Evolutionary conservation across 495 filamentous ascomycete genomes (phyloP).

Genomic region (Neurospora tetrasperma): DNA sequence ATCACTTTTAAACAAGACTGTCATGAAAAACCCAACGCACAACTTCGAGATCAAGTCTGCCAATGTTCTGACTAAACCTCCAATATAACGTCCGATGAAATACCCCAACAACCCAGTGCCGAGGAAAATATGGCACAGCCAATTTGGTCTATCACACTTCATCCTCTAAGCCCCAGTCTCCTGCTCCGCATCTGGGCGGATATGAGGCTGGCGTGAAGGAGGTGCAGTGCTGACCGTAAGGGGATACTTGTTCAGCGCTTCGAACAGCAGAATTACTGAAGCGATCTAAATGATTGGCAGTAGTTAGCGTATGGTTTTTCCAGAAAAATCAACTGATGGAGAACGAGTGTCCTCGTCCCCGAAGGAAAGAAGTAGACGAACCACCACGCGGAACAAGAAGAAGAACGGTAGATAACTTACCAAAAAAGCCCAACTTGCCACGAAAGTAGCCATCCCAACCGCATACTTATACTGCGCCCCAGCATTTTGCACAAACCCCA

Average conservation of each 20-base stretch:
- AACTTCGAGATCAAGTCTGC: neutral
- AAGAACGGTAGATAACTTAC: slow-evolving; percentile 6
- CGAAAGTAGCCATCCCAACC: slow-evolving; percentile 49
- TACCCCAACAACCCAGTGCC: neutral
- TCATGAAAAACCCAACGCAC: too few species aligned
- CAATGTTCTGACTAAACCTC: neutral
- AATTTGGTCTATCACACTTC: neutral
- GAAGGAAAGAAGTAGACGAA: too few species aligned
- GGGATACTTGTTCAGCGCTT: slow-evolving; percentile 50
- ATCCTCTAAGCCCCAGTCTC: neutral
- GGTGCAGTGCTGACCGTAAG: slow-evolving; percentile 28
- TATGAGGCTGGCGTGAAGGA: neutral
- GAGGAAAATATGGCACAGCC: neutral
- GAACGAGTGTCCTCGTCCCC: too few species aligned
- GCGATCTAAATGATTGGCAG: slow-evolving; percentile 29
- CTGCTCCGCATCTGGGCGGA: neutral
- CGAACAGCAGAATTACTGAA: slow-evolving; percentile 55
- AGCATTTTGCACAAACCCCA: slow-evolving; percentile 37
- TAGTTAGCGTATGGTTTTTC: neutral
- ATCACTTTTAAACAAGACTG: too few species aligned
- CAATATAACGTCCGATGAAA: neutral
- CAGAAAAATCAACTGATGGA: too few species aligned
- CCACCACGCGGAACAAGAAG: too few species aligned
- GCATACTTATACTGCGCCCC: slow-evolving; percentile 47
- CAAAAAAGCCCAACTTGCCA: slow-evolving; percentile 61